Percentiles rank a stretch among this genome's conserved stretches.
phyloP scores from a whole-genome alignment of 331 rosid species.

The Telfairia occidentalis region DNA sequence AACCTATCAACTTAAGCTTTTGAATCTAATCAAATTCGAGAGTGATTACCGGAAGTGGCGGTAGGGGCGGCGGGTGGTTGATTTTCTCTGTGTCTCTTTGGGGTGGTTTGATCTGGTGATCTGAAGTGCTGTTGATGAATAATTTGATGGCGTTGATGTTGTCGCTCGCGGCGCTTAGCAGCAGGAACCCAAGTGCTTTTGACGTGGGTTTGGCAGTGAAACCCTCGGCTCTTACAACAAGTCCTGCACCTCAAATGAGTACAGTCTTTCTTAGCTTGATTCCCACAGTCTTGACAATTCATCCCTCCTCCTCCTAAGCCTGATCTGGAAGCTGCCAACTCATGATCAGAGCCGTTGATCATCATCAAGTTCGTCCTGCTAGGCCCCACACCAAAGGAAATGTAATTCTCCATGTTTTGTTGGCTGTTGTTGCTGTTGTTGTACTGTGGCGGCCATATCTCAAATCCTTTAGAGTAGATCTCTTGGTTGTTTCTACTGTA shows the following conservation, averaged over 20 bases:
- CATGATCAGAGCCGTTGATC: slow-evolving; percentile 42
- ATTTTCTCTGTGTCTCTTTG: slow-evolving; percentile 41
- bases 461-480: slow-evolving; percentile 69
- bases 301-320: slow-evolving; percentile 25
- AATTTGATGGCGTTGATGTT: slow-evolving; percentile 20
- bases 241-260: slow-evolving; percentile 71
- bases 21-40: not conserved
- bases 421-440: slow-evolving; percentile 21
- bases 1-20: not conserved
- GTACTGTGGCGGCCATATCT: slow-evolving; percentile 88
- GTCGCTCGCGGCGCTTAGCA: slow-evolving; percentile 80
- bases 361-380: slow-evolving; percentile 17
- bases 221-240: slow-evolving; percentile 94
- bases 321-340: slow-evolving; percentile 26
- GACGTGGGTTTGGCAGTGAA: slow-evolving; percentile 78
- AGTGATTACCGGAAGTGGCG: slow-evolving; percentile 47
- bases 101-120: slow-evolving; percentile 17
- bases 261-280: slow-evolving; percentile 94
- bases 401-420: slow-evolving; percentile 33
- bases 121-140: slow-evolving; percentile 17
- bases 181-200: slow-evolving; percentile 99
- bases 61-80: slow-evolving; percentile 24
- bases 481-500: slow-evolving; percentile 43
- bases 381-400: slow-evolving; percentile 81
- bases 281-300: slow-evolving; percentile 92